Evolutionary conservation across 768 basidiomycete genomes (phyloP), one percentile per base, ranked within the genome.

Genomic region (Daedaleopsis nitida): DNA sequence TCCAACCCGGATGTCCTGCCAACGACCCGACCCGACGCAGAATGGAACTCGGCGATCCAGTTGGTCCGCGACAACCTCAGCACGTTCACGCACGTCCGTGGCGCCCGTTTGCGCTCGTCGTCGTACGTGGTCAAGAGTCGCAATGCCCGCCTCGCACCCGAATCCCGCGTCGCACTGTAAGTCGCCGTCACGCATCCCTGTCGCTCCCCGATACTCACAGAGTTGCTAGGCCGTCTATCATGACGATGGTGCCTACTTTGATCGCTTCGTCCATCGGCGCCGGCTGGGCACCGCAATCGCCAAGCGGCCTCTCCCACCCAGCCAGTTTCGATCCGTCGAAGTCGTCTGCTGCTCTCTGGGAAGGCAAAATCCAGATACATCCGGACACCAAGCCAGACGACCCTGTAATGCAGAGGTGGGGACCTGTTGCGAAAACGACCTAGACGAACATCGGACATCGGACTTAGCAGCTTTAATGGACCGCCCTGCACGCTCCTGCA

Each of bases 281-380:
- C 17, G 83, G 85, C 45, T 86, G 86, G 81, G 75, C 80, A 35
- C 83, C 85, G 21, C 78, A 81, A 51, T 72, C 27, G 82, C 84
- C 38, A 81, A 83, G 4, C 77, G 70, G 60, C 5, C 69, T 91
- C 8, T 87, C 88, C 1, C 88, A 94, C 73, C 92, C 92, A 35
- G 85, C 90, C 27, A 80, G 84, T 53, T 77, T 80, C 59, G 89
- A 94, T 72, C 91, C 93, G 16, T 92, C 92, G 35, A 82, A 81
- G 70, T 89, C 91, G 11, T 88, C 91, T 34, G 87, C 91, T 11
- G 91, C 90, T 1, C 79, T 94, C 8, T 92, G 87, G 87, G 86
- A 91, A 72, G 93, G 93, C 63, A 91, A 84, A 74, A 79, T 94
- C 16, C 92, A 94, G 72, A 78, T 96, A 7, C 95, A 97, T 70